Evolutionary conservation across 208 protist species (phyloP).

Genomic region (Crithidia expoeki): DNA sequence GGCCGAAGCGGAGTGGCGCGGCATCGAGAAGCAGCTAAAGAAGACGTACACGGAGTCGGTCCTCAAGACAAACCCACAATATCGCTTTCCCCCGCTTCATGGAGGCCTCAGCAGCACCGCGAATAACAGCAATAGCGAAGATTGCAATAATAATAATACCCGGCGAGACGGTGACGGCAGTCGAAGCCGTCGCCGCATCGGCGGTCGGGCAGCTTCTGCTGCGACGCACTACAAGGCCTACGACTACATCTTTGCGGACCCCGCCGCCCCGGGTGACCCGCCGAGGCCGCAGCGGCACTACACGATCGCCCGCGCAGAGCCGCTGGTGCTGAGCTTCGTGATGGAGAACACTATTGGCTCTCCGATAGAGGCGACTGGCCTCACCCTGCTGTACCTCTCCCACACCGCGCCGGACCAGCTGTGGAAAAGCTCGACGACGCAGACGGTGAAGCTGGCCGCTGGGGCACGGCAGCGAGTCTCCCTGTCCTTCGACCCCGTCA

Average conservation of each 20-base stretch:
- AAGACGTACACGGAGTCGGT: slow-evolving; percentile 26
- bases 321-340: slow-evolving; percentile 63
- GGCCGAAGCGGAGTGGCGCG: slow-evolving; percentile 64
- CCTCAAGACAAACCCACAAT: slow-evolving; percentile 10
- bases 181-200: background rate
- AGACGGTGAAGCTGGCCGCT: slow-evolving; percentile 50
- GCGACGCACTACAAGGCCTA: background rate
- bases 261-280: background rate
- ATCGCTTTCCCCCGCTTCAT: slow-evolving; percentile 28
- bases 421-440: slow-evolving; percentile 70
- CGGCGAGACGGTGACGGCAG: background rate
- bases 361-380: slow-evolving; percentile 43
- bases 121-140: background rate
- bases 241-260: slow-evolving; percentile 19
- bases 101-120: background rate
- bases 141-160: background rate
- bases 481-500: slow-evolving; percentile 59
- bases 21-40: slow-evolving; percentile 60
- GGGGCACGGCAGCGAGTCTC: slow-evolving; percentile 41
- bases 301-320: slow-evolving; percentile 58
- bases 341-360: slow-evolving; percentile 70
- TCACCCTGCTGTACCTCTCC: slow-evolving; percentile 73
- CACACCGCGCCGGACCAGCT: slow-evolving; percentile 51
- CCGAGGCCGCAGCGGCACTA: slow-evolving; percentile 26
- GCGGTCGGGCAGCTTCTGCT: background rate